Percentiles rank a stretch among this genome's conserved stretches.
Conservation (phyloP, 1,284 basidiomycete species). For the Ustilago sp. region DNA sequence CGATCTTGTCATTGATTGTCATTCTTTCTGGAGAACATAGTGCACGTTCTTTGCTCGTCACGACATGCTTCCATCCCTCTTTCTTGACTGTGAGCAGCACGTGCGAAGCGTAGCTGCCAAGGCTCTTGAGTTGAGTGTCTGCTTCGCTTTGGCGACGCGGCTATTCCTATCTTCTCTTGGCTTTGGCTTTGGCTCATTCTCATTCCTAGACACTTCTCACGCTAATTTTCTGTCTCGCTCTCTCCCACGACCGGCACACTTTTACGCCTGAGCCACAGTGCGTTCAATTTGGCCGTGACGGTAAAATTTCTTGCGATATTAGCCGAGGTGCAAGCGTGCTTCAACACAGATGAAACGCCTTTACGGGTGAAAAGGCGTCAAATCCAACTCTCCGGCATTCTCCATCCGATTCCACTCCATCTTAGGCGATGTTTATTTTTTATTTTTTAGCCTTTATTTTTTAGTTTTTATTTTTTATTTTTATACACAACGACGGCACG, state of each 20-base stretch:
- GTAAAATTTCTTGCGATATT: not conserved
- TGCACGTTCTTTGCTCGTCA: not conserved
- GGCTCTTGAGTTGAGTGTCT: constrained; percentile 2
- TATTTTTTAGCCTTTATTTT: not conserved
- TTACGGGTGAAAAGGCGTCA: not conserved
- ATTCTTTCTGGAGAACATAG: not conserved
- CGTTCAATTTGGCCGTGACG: not conserved
- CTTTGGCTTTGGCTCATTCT: not conserved
- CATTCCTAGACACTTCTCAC: constrained; percentile 25
- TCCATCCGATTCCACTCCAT: not conserved
- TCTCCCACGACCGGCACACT: constrained; percentile 1
- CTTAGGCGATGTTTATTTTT: not conserved
- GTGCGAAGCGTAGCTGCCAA: constrained; percentile 6
- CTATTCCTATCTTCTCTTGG: not conserved
- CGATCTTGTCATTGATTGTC: constrained; percentile 3
- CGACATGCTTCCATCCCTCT: not conserved
- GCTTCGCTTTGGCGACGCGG: not conserved
- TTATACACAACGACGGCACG: not conserved
- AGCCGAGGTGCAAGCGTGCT: constrained; percentile 17
- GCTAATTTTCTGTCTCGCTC: not conserved
- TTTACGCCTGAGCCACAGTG: not conserved
- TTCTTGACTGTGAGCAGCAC: not conserved
- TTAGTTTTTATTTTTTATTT: too few relatives aligned
- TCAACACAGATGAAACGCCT: not conserved
- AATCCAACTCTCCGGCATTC: constrained; percentile 2